These are phyloP conservation scores for Blastomyces silverae DNA, from an alignment of 2,329 filamentous ascomycete species.

Conservation along the genomic window DNA sequence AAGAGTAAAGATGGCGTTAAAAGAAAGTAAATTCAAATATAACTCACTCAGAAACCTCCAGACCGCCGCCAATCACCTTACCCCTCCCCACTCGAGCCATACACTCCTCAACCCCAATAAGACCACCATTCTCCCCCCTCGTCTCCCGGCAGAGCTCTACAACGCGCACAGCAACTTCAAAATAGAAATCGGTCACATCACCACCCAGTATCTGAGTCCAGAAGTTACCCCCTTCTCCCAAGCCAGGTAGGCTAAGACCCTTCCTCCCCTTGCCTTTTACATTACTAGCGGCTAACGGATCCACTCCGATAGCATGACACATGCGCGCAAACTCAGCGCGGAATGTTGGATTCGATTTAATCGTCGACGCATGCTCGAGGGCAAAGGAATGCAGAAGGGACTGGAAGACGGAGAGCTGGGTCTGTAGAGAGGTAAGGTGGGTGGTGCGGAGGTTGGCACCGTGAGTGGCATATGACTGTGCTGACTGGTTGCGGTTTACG, in stretches of 20 bases:
- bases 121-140: conserved; percentile 80
- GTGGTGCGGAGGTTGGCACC: conserved; percentile 77
- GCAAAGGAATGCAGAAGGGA: conserved; percentile 92
- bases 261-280: conserved; percentile 44
- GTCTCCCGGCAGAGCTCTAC: conserved; percentile 88
- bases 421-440: conserved; percentile 79
- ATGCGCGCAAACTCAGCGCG: conserved; percentile 96
- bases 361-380: conserved; percentile 88
- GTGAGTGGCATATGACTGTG: conserved; percentile 83
- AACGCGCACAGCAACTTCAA: conserved; percentile 89
- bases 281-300: conserved; percentile 71
- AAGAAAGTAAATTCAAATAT: conserved; percentile 11
- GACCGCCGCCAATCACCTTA: conserved; percentile 64
- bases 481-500: conserved; percentile 73
- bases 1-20: background rate
- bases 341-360: conserved; percentile 89
- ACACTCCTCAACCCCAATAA: conserved; percentile 79
- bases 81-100: conserved; percentile 66
- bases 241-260: conserved; percentile 34
- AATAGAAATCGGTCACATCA: conserved; percentile 97
- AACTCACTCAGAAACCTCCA: conserved; percentile 67
- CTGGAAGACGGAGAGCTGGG: conserved; percentile 92
- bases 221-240: conserved; percentile 56
- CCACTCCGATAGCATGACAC: conserved; percentile 94
- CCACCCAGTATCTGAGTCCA: conserved; percentile 90